Evolutionary conservation across 148 eudicot species (phyloP).

Genomic region (Chenopodium formosanum): DNA sequence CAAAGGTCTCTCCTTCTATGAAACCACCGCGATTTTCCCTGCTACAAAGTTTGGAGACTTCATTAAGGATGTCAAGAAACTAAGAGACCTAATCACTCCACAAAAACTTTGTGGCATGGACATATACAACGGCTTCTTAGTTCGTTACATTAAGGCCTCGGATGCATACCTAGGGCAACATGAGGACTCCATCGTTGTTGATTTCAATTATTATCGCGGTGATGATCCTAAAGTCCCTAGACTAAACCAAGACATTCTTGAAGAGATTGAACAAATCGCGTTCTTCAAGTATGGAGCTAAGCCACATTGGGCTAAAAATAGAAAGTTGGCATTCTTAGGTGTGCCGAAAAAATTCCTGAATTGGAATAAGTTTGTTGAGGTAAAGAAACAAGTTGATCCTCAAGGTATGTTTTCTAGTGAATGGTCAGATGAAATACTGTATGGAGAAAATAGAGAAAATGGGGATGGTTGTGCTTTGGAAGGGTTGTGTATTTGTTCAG

Average conservation of each 20-base stretch:
- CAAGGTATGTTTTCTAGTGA: constrained; percentile 58
- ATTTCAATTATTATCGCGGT: constrained; percentile 68
- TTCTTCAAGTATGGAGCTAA: constrained; percentile 67
- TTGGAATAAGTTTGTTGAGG: constrained; percentile 49
- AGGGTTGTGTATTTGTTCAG: constrained; percentile 68
- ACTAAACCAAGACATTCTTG: constrained; percentile 58
- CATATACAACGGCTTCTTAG: constrained; percentile 61
- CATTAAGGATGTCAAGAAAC: constrained; percentile 51
- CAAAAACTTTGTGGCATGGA: constrained; percentile 60
- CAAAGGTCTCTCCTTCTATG: constrained; percentile 67
- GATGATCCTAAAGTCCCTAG: constrained; percentile 52
- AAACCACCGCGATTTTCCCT: constrained; percentile 62
- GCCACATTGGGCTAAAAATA: constrained; percentile 91
- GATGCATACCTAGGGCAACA: constrained; percentile 54
- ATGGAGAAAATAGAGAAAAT: constrained; percentile 32
- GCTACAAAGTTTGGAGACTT: constrained; percentile 47
- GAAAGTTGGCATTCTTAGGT: constrained; percentile 50
- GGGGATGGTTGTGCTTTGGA: constrained; percentile 77
- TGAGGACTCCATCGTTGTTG: constrained; percentile 60
- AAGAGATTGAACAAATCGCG: constrained; percentile 86
- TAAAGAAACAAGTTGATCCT: constrained; percentile 54
- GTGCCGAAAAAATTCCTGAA: constrained; percentile 47
- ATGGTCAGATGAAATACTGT: constrained; percentile 64
- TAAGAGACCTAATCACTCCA: constrained; percentile 45
- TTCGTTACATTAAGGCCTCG: constrained; percentile 64